Evolutionary conservation across 805 yeast species (phyloP), one percentile per base, ranked within the genome.

Genomic region (Zygosaccharomyces bisporus): DNA sequence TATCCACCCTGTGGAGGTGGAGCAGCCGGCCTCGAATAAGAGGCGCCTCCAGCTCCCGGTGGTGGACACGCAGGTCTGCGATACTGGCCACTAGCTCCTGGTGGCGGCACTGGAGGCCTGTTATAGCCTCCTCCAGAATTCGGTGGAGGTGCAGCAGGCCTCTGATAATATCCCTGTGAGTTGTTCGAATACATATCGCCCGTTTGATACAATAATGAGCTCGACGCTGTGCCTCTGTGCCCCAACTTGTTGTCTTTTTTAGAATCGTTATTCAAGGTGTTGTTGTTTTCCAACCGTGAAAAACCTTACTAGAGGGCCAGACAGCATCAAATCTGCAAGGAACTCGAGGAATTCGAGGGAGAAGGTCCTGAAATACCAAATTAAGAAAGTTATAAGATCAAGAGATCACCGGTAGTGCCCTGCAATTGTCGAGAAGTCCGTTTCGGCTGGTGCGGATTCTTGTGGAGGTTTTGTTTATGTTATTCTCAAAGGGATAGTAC

Each of bases 81-180:
- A 13, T 37, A 29, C 16, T 27, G 12, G 14, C 37, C 46, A 18
- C 32, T 18, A 12, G 19, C 23, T 16, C 45, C 31, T 13, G 59
- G 54, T 14, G 57, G 55, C 17, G 58, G 55, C 7, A 30, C 52
- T 34, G 42, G 29, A 6, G 61, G 58, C 18, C 62, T 44, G 19
- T 38, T 39, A 29, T 50, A 53, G 10, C 41, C 41, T 13, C 39
- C 40, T 20, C 27, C 25, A 25, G 43, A 25, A 23, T 27, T 34
- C 34, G 51, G 43, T 16, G 47, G 51, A 34, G 57, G 52, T 13
- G 43, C 58, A 32, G 49, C 39, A 24, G 55, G 53, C 30, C 58
- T 51, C 16, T 47, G 42, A 37, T 47, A 52, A 32, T 36, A 40
- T 23, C 41, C 43, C 20, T 45, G 44, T 19, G 50, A 43, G 27